Evolutionary conservation across 495 filamentous ascomycete species (phyloP), one percentile per base, ranked within the genome.

Genomic region (Penicillium flavigenum): DNA sequence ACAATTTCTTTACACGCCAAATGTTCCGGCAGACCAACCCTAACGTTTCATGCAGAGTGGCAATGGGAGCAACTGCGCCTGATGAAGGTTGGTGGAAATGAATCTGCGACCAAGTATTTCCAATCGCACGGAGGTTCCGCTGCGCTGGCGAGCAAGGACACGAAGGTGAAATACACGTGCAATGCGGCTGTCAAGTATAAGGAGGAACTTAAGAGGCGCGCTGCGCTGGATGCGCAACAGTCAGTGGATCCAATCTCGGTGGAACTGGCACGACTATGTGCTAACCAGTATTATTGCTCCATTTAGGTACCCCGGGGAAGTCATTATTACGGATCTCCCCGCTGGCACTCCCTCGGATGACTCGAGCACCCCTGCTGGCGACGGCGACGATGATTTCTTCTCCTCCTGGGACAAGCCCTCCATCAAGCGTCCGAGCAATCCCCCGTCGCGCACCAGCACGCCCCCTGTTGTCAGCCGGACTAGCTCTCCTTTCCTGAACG

Each of bases 11-110:
- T 16, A 14, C n/a, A 26, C 19, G 44, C 11, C 4, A 54, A 22
- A 45, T 7, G 39, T 24, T 29, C 12, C 19, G 22, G 31, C 38
- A 29, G 29, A 14, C n/a, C 17, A 39, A 45, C 22, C 54, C 63
- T 74, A 60, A 75, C 19, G 12, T 38, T 5, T 10, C 38, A 41
- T 50, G 48, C 66, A 98, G 94, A 95, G 78, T 98, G 95, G 95
- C 90, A 96, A 88, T 98, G 94, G 93, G 92, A 97, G 67, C 92
- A 98, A 68, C 83, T 98, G 32, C 88, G 94, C 41, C 73, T 89
- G n/a, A 98, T 98, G 94, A 98, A 98, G 75, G 90, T 96, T 17
- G 94, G 94, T 62, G 94, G 94, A 55, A 98, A 98, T 70, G 94
- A 98, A 73, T 96, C 92, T 31, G 95, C 94, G 24, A 98, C 92